phyloP scores from a whole-genome alignment of 2,329 filamentous ascomycete species.

The Neurospora sp. region DNA sequence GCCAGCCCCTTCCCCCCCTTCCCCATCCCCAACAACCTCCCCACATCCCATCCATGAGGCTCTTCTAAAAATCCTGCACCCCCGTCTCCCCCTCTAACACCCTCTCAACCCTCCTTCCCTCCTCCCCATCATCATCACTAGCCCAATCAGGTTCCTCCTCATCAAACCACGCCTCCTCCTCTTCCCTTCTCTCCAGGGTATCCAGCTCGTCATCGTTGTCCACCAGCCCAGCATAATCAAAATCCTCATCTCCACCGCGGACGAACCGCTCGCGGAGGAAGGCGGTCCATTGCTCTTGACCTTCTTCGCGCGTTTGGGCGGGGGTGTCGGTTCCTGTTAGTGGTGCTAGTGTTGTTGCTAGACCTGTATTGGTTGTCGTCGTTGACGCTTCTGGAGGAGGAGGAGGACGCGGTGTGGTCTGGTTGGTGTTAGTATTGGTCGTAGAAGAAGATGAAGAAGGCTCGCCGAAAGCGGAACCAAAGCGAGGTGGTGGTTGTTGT shows the following conservation, averaged over 20 bases:
- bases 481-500: neutral
- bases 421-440: neutral
- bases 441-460: neutral
- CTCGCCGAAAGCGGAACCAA: slow-evolving; percentile 21
- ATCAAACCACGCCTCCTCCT: slow-evolving; percentile 71
- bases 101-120: slow-evolving; percentile 10
- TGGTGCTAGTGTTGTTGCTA: neutral
- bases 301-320: slow-evolving; percentile 55
- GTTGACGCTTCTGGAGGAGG: neutral
- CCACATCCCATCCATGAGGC: neutral
- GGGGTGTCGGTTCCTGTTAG: slow-evolving; percentile 20
- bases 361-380: neutral
- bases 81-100: slow-evolving; percentile 52
- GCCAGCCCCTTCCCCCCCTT: too few relatives aligned
- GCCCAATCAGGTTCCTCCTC: slow-evolving; percentile 64
- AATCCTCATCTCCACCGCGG: slow-evolving; percentile 64
- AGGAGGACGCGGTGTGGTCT: neutral
- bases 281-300: slow-evolving; percentile 56
- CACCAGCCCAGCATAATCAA: slow-evolving; percentile 58
- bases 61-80: slow-evolving; percentile 56
- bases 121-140: slow-evolving; percentile 27
- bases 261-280: slow-evolving; percentile 70
- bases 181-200: slow-evolving; percentile 46
- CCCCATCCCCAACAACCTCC: neutral
- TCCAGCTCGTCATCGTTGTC: slow-evolving; percentile 68